phyloP scores from a whole-genome alignment of 176 grass and related monocot species.

The Pontederia crassipes region DNA sequence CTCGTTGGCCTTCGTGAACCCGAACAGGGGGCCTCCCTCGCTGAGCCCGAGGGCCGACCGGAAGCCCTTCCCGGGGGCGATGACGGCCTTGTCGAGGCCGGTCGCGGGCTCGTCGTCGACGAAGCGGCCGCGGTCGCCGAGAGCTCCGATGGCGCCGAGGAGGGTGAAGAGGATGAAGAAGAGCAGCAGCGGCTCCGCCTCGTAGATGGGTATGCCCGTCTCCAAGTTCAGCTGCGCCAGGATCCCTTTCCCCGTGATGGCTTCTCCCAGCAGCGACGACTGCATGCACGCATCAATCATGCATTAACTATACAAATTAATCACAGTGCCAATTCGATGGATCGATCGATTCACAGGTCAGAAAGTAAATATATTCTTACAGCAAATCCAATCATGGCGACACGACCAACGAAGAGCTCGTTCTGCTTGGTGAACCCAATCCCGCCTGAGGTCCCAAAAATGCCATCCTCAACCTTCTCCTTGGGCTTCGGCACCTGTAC shows the following conservation, averaged over 20 bases:
- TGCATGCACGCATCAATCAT: background rate
- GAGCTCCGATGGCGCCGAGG: conserved; percentile 91
- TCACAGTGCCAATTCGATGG: background rate
- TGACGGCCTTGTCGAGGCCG: conserved; percentile 77
- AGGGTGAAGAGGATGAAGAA: conserved; percentile 99
- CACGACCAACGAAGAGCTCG: conserved; percentile 95
- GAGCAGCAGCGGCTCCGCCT: conserved; percentile 95
- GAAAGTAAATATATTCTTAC: conserved; percentile 36
- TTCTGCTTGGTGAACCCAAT: conserved; percentile 99
- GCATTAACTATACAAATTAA: background rate
- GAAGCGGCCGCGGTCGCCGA: conserved; percentile 79
- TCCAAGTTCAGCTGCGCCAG: conserved; percentile 85
- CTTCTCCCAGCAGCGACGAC: conserved; percentile 94
- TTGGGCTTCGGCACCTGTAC: conserved; percentile 25
- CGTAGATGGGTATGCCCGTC: conserved; percentile 96
- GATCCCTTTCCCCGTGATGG: conserved; percentile 94
- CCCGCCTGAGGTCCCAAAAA: conserved; percentile 94
- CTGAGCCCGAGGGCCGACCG: conserved; percentile 65
- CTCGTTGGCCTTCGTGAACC: conserved; percentile 64
- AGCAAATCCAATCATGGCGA: conserved; percentile 96
- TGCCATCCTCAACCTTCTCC: conserved; percentile 59
- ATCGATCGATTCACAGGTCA: background rate
- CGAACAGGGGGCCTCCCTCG: conserved; percentile 66
- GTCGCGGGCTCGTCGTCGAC: conserved; percentile 46
- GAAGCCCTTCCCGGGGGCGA: conserved; percentile 78